Evolutionary conservation across 1,139 yeast genomes (phyloP).

Genomic region (Suhomyces yuchorum): DNA sequence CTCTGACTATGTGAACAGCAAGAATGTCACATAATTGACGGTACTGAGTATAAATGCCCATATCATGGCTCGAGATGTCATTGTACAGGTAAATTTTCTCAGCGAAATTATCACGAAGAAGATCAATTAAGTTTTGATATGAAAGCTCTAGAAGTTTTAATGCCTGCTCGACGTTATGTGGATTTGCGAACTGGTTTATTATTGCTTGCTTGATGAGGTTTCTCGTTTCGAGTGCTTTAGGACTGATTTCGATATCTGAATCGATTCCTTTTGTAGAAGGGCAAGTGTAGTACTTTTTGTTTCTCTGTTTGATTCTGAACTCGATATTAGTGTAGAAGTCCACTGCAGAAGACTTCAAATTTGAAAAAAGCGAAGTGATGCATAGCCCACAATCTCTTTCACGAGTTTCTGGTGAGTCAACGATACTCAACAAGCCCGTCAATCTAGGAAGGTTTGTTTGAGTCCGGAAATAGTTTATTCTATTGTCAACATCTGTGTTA

Average conservation of each 20-base stretch:
- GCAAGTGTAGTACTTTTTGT: slow-evolving; percentile 40
- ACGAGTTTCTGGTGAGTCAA: slow-evolving; percentile 17
- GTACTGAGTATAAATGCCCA: slow-evolving; percentile 29
- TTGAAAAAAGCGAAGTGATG: slow-evolving; percentile 33
- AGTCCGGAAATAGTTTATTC: slow-evolving; percentile 31
- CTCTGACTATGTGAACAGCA: slow-evolving; percentile 64
- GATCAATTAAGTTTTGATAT: slow-evolving; percentile 35
- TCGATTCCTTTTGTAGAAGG: slow-evolving; percentile 31
- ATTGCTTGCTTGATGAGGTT: slow-evolving; percentile 43
- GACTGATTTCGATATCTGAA: slow-evolving; percentile 38
- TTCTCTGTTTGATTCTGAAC: slow-evolving; percentile 36
- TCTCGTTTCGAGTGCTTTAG: slow-evolving; percentile 43
- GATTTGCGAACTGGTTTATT: slow-evolving; percentile 35
- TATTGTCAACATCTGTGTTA: slow-evolving; percentile 20
- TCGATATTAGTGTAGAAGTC: slow-evolving; percentile 42
- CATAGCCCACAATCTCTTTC: slow-evolving; percentile 34
- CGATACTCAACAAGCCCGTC: slow-evolving; percentile 34
- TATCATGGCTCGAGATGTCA: slow-evolving; percentile 32
- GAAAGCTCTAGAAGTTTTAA: slow-evolving; percentile 35
- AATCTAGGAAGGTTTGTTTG: slow-evolving; percentile 34
- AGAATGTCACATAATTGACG: slow-evolving; percentile 58
- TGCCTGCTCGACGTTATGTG: slow-evolving; percentile 38
- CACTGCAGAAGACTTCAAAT: slow-evolving; percentile 30
- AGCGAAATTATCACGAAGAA: slow-evolving; percentile 24
- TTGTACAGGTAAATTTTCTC: slow-evolving; percentile 19